Evolutionary conservation across 225 moss, liverwort and hornwort genomes (phyloP), one percentile per base, ranked within the genome.

Genomic region (Sphagnum contortum): DNA sequence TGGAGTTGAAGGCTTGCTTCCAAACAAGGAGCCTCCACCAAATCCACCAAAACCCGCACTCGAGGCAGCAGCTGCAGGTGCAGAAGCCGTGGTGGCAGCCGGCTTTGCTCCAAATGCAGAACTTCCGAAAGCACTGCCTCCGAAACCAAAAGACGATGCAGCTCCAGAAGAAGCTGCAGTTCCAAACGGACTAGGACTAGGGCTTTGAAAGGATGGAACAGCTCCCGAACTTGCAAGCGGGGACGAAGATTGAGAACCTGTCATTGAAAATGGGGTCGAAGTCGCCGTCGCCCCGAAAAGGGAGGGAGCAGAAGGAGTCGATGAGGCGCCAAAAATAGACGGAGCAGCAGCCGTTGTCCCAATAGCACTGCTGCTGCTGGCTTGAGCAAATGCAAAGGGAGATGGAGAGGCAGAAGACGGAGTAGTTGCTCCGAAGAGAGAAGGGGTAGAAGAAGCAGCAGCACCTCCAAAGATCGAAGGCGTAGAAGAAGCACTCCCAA

Each of bases 331-430:
- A 62, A 88, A 87, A 45, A 76, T 50, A 7, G 87, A 75, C 6
- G 83, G 70, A 55, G 91, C 57, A 6, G 72, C 29, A 45, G 80
- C 50, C 12, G 77, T 68, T 12, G 76, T 53, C 46, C 67, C 49
- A 6, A 73, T 61, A 47, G 85, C 49, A 14, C 73, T 65, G 29
- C 70, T 45, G 47, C 69, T 70, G 2, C 70, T 59, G 11, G 81
- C 60, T 60, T 74, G 75, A 5, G 68, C 53, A 57, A 81, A 86
- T 11, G 79, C 72, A 51, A 82, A 82, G 47, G 81, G 66, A 48
- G 65, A 64, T 3, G 71, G 65, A 57, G 78, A 57, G 5, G 78
- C 44, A 47, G 73, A 69, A 45, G 68, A 59, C 13, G 78, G 63
- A 13, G 71, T 52, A 9, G 74, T 29, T 5, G 57, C 53, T 10